Conservation (phyloP, 768 basidiomycete genomes). For the Lactarius deliciosus region DNA sequence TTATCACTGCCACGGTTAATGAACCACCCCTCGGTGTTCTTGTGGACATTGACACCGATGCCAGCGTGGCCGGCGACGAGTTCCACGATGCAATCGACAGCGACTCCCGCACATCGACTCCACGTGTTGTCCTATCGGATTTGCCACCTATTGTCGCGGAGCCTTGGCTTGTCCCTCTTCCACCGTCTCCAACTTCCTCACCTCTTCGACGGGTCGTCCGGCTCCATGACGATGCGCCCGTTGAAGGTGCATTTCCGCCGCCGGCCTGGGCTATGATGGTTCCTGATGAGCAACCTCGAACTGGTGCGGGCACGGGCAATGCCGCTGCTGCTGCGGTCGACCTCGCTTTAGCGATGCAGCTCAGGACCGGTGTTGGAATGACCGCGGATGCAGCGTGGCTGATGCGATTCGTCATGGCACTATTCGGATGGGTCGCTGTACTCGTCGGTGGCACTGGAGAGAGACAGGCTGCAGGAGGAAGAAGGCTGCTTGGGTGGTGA, state of each 20-base stretch:
- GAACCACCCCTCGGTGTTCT: slow-evolving; percentile 15
- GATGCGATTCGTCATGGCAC: slow-evolving; percentile 74
- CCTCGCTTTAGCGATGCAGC: slow-evolving; percentile 74
- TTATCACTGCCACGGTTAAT: background rate
- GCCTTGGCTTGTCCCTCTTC: slow-evolving; percentile 30
- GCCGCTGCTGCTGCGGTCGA: slow-evolving; percentile 46
- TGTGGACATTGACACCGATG: slow-evolving; percentile 17
- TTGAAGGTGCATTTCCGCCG: slow-evolving; percentile 7
- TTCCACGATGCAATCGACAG: slow-evolving; percentile 12
- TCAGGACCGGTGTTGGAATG: slow-evolving; percentile 66
- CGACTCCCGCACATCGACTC: background rate
- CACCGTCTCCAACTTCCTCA: slow-evolving; percentile 26
- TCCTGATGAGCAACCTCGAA: slow-evolving; percentile 25
- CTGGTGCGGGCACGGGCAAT: slow-evolving; percentile 40
- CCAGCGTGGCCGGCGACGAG: slow-evolving; percentile 15
- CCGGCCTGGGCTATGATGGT: slow-evolving; percentile 22
- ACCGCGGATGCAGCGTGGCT: slow-evolving; percentile 78
- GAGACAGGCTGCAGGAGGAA: slow-evolving; percentile 14
- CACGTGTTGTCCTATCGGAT: background rate
- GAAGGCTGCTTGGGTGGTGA: slow-evolving; percentile 20
- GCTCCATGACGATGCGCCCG: slow-evolving; percentile 16
- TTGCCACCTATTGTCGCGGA: slow-evolving; percentile 24
- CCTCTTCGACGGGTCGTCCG: slow-evolving; percentile 31
- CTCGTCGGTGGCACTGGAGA: slow-evolving; percentile 37
- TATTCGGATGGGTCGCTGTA: slow-evolving; percentile 76